These are phyloP conservation scores for Verticillium longisporum DNA, from an alignment of 2,329 filamentous ascomycete genomes.

Conservation along the genomic window DNA sequence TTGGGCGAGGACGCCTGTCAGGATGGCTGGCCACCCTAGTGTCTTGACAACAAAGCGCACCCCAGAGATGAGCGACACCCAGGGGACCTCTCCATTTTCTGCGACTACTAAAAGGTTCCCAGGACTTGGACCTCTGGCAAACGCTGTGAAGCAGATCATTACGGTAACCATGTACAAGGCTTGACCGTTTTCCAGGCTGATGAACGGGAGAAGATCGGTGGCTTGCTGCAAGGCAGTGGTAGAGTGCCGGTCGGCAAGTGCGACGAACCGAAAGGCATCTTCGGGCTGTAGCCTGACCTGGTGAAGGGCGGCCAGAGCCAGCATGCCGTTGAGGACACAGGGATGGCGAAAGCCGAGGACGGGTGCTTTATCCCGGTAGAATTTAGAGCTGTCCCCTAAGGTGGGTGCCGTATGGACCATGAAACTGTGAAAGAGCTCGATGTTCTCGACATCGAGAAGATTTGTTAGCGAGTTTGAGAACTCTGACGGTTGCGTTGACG, in stretches of 20 bases:
- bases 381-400: constrained; percentile 8
- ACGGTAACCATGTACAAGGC: constrained; percentile 15
- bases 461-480: neutral
- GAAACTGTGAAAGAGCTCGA: constrained; percentile 18
- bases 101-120: constrained; percentile 12
- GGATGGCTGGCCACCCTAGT: constrained; percentile 7
- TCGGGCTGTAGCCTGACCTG: constrained; percentile 7
- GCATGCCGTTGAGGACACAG: constrained; percentile 16
- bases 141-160: constrained; percentile 14
- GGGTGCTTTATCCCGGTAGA: constrained; percentile 14
- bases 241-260: constrained; percentile 13
- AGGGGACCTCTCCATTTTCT: constrained; percentile 10
- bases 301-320: constrained; percentile 16
- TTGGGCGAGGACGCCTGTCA: constrained; percentile 9
- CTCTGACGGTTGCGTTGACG: neutral
- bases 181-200: constrained; percentile 13
- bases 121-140: constrained; percentile 10
- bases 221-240: constrained; percentile 11
- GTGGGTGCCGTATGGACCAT: constrained; percentile 12
- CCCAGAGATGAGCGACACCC: constrained; percentile 12
- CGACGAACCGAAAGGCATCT: constrained; percentile 5
- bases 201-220: constrained; percentile 12
- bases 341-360: constrained; percentile 16
- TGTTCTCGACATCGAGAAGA: constrained; percentile 12
- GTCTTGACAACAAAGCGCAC: constrained; percentile 12